Percentiles rank a stretch among this genome's conserved stretches.
Conservation (phyloP, 202 grass and related monocot species). For the Digitaria exilis region DNA sequence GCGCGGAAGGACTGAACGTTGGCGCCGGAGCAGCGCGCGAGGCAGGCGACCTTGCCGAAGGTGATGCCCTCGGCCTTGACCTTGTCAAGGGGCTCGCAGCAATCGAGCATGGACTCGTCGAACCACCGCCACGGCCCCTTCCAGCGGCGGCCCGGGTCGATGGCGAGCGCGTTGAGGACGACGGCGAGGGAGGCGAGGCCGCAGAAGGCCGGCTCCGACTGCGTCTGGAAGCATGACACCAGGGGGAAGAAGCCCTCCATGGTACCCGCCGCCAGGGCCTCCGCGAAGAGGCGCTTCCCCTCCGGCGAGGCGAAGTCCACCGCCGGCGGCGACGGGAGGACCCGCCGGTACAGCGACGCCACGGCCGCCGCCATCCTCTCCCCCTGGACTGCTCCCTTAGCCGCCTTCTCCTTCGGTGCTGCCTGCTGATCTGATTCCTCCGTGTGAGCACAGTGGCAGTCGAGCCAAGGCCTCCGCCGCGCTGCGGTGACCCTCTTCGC, state of each 20-base stretch:
- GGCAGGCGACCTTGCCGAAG: constrained; percentile 84
- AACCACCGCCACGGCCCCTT: constrained; percentile 98
- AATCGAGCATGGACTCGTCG: constrained; percentile 96
- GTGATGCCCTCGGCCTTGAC: constrained; percentile 83
- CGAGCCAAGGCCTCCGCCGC: not conserved
- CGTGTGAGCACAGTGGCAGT: not conserved
- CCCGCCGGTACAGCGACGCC: constrained; percentile 79
- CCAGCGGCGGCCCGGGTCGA: constrained; percentile 74
- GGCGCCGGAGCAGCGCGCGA: constrained; percentile 85
- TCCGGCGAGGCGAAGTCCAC: constrained; percentile 86
- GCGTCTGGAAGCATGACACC: constrained; percentile 95
- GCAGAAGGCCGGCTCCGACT: constrained; percentile 88
- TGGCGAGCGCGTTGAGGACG: constrained; percentile 87
- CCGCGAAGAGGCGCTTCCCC: constrained; percentile 75
- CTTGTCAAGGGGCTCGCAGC: constrained; percentile 81
- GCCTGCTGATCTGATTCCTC: constrained; percentile 16
- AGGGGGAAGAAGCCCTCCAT: constrained; percentile 91
- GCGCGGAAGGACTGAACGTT: constrained; percentile 78
- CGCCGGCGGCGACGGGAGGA: constrained; percentile 80
- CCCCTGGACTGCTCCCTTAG: not conserved
- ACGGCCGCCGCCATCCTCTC: constrained; percentile 38
- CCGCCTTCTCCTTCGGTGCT: not conserved
- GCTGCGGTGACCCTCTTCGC: not conserved
- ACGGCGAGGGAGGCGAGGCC: constrained; percentile 78
- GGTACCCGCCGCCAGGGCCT: constrained; percentile 80